A percentile compares a stretch with the other conserved stretches of the same genome.
Evolutionary conservation across 768 basidiomycete species (phyloP).

Genomic region (Cubamyces sp.): DNA sequence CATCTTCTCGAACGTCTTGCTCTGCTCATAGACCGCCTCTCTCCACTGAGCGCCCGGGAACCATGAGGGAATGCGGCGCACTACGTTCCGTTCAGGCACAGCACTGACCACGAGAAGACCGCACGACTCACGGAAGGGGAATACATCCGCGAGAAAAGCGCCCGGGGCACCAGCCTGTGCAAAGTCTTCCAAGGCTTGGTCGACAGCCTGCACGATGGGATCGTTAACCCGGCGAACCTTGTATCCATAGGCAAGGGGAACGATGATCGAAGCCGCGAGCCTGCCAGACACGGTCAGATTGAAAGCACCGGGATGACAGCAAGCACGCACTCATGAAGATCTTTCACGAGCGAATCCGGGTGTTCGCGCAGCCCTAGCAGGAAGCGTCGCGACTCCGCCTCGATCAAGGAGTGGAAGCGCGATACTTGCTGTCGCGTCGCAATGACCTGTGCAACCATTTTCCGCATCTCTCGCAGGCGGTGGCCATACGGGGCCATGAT

Average conservation of each 20-base stretch:
- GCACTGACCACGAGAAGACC: background rate
- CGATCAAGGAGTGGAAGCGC: constrained; percentile 41
- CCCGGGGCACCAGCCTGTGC: constrained; percentile 35
- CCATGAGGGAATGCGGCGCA: constrained; percentile 44
- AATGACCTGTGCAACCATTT: constrained; percentile 44
- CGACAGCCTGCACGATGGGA: constrained; percentile 31
- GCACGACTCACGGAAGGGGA: constrained; percentile 36
- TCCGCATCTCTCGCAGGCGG: constrained; percentile 46
- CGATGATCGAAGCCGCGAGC: constrained; percentile 32
- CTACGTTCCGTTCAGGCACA: constrained; percentile 23
- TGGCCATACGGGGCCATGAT: constrained; percentile 46
- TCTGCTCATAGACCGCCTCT: constrained; percentile 35
- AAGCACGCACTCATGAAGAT: constrained; percentile 45
- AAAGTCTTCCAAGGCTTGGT: constrained; percentile 33
- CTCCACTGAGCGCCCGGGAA: constrained; percentile 44
- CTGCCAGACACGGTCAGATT: constrained; percentile 22
- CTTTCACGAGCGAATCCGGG: constrained; percentile 41
- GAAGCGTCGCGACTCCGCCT: constrained; percentile 48
- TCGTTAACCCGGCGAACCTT: constrained; percentile 30
- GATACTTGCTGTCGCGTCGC: constrained; percentile 44
- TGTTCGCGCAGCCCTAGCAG: constrained; percentile 44
- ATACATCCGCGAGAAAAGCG: constrained; percentile 38
- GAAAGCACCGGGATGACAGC: background rate
- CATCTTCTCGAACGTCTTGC: constrained; percentile 24
- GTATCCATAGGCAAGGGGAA: constrained; percentile 37